These are phyloP conservation scores for Neocallimastix lanati DNA, from an alignment of 192 early-diverging fungal species.

Conservation along the genomic window DNA sequence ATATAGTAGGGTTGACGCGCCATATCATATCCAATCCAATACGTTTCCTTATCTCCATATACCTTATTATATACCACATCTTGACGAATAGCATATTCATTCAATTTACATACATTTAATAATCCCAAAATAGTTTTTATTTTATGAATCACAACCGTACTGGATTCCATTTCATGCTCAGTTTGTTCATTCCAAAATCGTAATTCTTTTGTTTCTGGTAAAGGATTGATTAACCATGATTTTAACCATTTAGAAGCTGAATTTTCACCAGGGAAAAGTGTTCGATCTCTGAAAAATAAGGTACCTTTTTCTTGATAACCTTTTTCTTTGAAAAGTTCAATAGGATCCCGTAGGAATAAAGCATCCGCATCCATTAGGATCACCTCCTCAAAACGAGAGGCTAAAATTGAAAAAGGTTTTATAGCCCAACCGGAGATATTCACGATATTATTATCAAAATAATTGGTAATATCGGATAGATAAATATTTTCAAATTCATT, in stretches of 20 bases:
- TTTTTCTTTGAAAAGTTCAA: constrained; percentile 21
- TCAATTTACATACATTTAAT: neutral
- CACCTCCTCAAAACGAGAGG: constrained; percentile 32
- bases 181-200: constrained; percentile 16
- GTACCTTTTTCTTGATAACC: constrained; percentile 24
- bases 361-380: constrained; percentile 57
- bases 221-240: constrained; percentile 22
- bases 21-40: constrained; percentile 47
- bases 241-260: constrained; percentile 20
- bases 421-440: constrained; percentile 36
- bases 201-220: constrained; percentile 11
- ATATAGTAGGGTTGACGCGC: constrained; percentile 22
- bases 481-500: constrained; percentile 9
- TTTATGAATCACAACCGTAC: neutral
- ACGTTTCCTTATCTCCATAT: constrained; percentile 54
- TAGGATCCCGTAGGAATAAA: constrained; percentile 37
- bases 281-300: constrained; percentile 45
- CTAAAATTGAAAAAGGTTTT: constrained; percentile 48
- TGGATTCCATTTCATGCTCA: constrained; percentile 8
- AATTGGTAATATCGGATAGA: constrained; percentile 10
- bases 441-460: constrained; percentile 15
- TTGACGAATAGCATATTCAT: constrained; percentile 21
- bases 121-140: constrained; percentile 2
- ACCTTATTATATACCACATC: constrained; percentile 18
- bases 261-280: constrained; percentile 13